These are phyloP conservation scores for Pseudogymnoascus sp. DNA, from an alignment of 2,329 filamentous ascomycete species.

Conservation along the genomic window DNA sequence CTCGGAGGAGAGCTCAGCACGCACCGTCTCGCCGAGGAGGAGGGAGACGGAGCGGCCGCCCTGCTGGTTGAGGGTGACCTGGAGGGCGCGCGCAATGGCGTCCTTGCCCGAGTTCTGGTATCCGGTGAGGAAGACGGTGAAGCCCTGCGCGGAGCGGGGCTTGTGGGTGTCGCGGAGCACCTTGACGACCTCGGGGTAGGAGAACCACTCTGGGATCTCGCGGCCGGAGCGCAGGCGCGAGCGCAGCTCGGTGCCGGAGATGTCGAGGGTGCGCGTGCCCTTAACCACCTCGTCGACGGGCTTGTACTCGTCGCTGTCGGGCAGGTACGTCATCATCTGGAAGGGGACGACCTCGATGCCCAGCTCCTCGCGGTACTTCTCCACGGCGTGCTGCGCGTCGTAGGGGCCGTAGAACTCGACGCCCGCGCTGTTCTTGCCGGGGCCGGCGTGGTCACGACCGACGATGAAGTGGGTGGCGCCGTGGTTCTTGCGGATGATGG, in stretches of 20 bases:
- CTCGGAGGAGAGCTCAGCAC: slow-evolving; percentile 84
- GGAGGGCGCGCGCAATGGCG: slow-evolving; percentile 86
- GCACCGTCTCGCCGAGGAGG: slow-evolving; percentile 90
- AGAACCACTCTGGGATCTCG: slow-evolving; percentile 99
- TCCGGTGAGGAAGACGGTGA: slow-evolving; percentile 96
- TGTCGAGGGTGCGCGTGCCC: slow-evolving; percentile 79
- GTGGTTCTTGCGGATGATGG: slow-evolving; percentile 99
- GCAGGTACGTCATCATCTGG: slow-evolving; percentile 99
- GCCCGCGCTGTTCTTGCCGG: slow-evolving; percentile 95
- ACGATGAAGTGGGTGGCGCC: slow-evolving; percentile 99
- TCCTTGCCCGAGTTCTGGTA: slow-evolving; percentile 98
- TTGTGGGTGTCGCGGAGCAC: slow-evolving; percentile 96
- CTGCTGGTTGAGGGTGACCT: slow-evolving; percentile 97
- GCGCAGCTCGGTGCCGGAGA: slow-evolving; percentile 84
- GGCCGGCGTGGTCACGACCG: slow-evolving; percentile 94
- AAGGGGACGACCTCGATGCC: slow-evolving; percentile 98
- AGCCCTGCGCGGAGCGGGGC: slow-evolving; percentile 81
- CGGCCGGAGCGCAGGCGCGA: slow-evolving; percentile 82
- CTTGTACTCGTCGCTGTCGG: slow-evolving; percentile 92
- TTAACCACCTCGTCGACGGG: slow-evolving; percentile 82
- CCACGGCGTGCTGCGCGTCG: slow-evolving; percentile 90
- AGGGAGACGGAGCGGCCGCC: slow-evolving; percentile 90
- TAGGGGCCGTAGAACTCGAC: slow-evolving; percentile 97
- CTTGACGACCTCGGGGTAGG: slow-evolving; percentile 95
- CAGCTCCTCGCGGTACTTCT: slow-evolving; percentile 93